Percentiles rank a stretch among this genome's conserved stretches.
Evolutionary conservation across 495 filamentous ascomycete species (phyloP).

Genomic region (Rostrohypoxylon terebratum): DNA sequence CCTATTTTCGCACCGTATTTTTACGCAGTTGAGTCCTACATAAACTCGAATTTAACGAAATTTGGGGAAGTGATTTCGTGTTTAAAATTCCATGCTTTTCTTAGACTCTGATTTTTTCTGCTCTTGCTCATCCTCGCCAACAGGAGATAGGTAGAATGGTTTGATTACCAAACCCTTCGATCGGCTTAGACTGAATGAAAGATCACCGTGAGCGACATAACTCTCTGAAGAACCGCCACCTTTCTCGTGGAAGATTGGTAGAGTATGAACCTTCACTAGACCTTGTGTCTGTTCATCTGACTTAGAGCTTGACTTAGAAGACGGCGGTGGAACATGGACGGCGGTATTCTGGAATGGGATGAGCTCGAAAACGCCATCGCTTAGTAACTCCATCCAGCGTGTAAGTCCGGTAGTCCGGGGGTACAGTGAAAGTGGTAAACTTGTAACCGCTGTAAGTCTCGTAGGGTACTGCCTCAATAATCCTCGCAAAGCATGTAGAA

Average conservation of each 20-base stretch:
- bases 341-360: constrained; percentile 82
- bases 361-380: constrained; percentile 89
- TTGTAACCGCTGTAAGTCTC: constrained; percentile 78
- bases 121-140: constrained; percentile 81
- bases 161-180: constrained; percentile 84
- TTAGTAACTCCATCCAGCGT: constrained; percentile 88
- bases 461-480: constrained; percentile 74
- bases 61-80: background rate
- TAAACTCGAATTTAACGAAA: background rate
- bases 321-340: constrained; percentile 61
- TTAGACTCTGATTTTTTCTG: constrained; percentile 64
- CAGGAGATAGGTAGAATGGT: constrained; percentile 88
- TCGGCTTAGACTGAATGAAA: constrained; percentile 89
- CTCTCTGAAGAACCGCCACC: constrained; percentile 80
- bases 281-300: constrained; percentile 85
- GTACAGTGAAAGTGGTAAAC: constrained; percentile 82
- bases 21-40: background rate
- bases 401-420: constrained; percentile 81
- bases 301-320: constrained; percentile 58
- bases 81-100: constrained; percentile 73
- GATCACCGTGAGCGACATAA: constrained; percentile 78
- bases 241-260: constrained; percentile 88
- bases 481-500: constrained; percentile 82
- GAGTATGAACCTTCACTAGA: constrained; percentile 80
- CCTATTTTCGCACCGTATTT: constrained; percentile 12